phyloP scores from a whole-genome alignment of 371 early-diverging fungal species.

The Rhizomucor miehei region DNA sequence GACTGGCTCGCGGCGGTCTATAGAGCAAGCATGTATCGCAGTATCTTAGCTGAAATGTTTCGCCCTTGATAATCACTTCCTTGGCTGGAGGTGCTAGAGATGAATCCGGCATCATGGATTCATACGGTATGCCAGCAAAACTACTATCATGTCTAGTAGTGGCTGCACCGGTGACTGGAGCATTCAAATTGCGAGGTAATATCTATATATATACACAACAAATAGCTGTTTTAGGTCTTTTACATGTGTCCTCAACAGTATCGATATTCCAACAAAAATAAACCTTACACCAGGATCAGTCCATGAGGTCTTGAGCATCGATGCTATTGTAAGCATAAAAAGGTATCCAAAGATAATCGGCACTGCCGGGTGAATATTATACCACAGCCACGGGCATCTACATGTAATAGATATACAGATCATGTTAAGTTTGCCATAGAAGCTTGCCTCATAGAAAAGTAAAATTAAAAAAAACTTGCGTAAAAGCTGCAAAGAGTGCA shows the following conservation, averaged over 20 bases:
- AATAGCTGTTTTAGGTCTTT: no score
- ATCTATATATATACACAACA: no score
- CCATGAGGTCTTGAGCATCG: slow-evolving; percentile 84
- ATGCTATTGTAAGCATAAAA: slow-evolving; percentile 63
- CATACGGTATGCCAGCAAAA: slow-evolving; percentile 38
- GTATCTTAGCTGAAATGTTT: slow-evolving; percentile 72
- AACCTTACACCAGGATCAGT: slow-evolving; percentile 83
- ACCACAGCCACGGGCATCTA: slow-evolving; percentile 71
- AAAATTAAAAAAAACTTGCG: slow-evolving; percentile 38
- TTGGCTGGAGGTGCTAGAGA: slow-evolving; percentile 41
- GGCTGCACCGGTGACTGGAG: slow-evolving; percentile 30
- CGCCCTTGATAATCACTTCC: slow-evolving; percentile 63
- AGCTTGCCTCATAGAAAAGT: no score
- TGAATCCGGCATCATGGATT: not conserved
- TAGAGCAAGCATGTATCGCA: slow-evolving; percentile 89
- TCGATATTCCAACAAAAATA: no score
- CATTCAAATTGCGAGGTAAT: slow-evolving; percentile 74
- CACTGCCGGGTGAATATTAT: slow-evolving; percentile 53
- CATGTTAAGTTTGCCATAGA: no score
- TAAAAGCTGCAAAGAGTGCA: slow-evolving; percentile 66
- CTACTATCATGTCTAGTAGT: slow-evolving; percentile 18
- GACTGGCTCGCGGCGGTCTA: slow-evolving; percentile 85
- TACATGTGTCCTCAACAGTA: no score
- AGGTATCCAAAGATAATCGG: slow-evolving; percentile 74
- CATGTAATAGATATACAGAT: no score